Percentiles rank a stretch among this genome's conserved stretches.
These are phyloP conservation scores for Phycomyces blakesleeanus DNA, from an alignment of 192 early-diverging fungal species.

Conservation along the genomic window DNA sequence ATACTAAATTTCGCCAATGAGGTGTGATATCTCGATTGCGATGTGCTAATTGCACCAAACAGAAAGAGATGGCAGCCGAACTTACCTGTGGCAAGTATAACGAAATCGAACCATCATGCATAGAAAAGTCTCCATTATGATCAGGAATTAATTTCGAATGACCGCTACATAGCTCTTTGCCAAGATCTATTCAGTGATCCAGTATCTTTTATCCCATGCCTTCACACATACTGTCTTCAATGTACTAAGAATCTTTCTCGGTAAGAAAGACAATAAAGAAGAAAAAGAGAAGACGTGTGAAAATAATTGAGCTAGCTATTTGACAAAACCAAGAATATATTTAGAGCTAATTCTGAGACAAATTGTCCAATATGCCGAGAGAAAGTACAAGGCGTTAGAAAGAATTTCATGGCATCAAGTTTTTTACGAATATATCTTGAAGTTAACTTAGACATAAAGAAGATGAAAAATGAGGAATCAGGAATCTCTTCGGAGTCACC, in stretches of 20 bases:
- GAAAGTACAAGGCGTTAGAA: background rate
- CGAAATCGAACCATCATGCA: background rate
- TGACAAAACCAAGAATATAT: background rate
- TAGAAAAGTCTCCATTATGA: background rate
- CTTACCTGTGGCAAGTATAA: constrained; percentile 3
- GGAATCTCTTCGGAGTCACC: no score
- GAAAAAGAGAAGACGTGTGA: no score
- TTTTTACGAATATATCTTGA: no score
- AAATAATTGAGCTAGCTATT: no score
- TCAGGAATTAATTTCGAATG: no score
- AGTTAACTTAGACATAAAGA: no score
- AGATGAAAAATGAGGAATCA: no score
- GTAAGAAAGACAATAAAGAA: background rate
- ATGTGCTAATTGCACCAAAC: background rate
- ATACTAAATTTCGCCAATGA: no score
- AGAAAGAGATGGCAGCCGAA: constrained; percentile 6
- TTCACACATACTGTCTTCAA: background rate
- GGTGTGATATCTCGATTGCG: no score
- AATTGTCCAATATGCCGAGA: constrained; percentile 5
- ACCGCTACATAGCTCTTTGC: background rate
- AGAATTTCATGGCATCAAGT: background rate
- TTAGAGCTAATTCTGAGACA: background rate
- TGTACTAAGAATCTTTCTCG: background rate
- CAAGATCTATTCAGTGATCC: constrained; percentile 7
- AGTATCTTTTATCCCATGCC: background rate